Evolutionary conservation across 345 rosid genomes (phyloP).

Genomic region (Trapa incisa): DNA sequence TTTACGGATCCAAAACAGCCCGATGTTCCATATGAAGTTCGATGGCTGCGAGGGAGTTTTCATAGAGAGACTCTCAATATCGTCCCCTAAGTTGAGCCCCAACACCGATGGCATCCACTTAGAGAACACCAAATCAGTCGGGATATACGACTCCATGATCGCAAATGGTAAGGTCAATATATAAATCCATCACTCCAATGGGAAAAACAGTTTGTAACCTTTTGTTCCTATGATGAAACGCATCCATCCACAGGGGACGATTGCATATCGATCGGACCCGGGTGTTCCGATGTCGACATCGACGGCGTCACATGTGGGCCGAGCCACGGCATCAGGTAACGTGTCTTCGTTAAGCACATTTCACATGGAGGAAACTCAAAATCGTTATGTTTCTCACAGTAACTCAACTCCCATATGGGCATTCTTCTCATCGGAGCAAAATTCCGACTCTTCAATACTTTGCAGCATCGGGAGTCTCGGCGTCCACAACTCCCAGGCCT

Average conservation of each 20-base stretch:
- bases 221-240: background rate
- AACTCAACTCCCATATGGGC: too few species aligned
- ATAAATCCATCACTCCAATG: background rate
- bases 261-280: slow-evolving; percentile 77
- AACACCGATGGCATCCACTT: slow-evolving; percentile 91
- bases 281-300: slow-evolving; percentile 56
- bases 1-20: slow-evolving; percentile 76
- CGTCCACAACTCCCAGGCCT: slow-evolving; percentile 83
- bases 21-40: slow-evolving; percentile 86
- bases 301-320: slow-evolving; percentile 77
- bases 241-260: slow-evolving; percentile 49
- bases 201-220: background rate
- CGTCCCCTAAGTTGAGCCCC: slow-evolving; percentile 89
- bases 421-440: too few species aligned
- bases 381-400: too few species aligned
- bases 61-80: slow-evolving; percentile 47
- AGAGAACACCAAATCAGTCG: slow-evolving; percentile 63
- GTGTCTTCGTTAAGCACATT: background rate
- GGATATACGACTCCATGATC: slow-evolving; percentile 58
- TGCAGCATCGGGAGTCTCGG: slow-evolving; percentile 92
- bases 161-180: slow-evolving; percentile 46
- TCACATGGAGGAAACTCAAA: too few species aligned
- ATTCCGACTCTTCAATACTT: background rate
- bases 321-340: slow-evolving; percentile 84
- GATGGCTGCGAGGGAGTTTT: slow-evolving; percentile 86